Conservation (phyloP, 164 flowering plant species). For the Macadamia integrifolia region DNA sequence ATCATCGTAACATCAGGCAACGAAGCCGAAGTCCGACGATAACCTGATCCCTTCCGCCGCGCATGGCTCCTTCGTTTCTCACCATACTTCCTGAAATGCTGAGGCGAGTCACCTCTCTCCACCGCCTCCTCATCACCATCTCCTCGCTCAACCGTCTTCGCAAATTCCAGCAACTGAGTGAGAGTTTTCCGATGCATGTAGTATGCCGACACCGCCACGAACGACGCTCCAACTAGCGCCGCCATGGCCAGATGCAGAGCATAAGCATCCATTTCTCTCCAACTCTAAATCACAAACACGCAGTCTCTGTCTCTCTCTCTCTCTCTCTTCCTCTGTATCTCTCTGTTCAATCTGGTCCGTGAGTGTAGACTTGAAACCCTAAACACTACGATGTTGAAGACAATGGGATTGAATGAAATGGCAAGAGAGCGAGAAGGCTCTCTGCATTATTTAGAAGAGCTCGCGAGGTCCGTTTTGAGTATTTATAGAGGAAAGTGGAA, state of each 20-base stretch:
- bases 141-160: constrained; percentile 42
- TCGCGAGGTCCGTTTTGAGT: neutral
- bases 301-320: neutral
- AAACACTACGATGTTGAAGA: neutral
- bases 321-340: too few relatives aligned
- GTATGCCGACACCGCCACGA: constrained; percentile 87
- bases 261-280: constrained; percentile 51
- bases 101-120: constrained; percentile 18
- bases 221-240: constrained; percentile 81
- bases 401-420: neutral
- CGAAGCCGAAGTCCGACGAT: constrained; percentile 42
- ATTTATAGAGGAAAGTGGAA: neutral
- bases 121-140: constrained; percentile 30
- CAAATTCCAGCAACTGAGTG: constrained; percentile 72
- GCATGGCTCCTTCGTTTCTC: constrained; percentile 32
- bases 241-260: constrained; percentile 87
- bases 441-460: neutral
- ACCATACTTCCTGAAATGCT: constrained; percentile 21
- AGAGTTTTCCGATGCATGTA: constrained; percentile 86
- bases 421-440: neutral
- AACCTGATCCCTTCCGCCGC: constrained; percentile 31
- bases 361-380: neutral
- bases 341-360: too few relatives aligned
- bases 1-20: constrained; percentile 40
- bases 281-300: too few relatives aligned